Evolutionary conservation across 2,329 filamentous ascomycete species (phyloP).

Genomic region (Penicillium olsonii): DNA sequence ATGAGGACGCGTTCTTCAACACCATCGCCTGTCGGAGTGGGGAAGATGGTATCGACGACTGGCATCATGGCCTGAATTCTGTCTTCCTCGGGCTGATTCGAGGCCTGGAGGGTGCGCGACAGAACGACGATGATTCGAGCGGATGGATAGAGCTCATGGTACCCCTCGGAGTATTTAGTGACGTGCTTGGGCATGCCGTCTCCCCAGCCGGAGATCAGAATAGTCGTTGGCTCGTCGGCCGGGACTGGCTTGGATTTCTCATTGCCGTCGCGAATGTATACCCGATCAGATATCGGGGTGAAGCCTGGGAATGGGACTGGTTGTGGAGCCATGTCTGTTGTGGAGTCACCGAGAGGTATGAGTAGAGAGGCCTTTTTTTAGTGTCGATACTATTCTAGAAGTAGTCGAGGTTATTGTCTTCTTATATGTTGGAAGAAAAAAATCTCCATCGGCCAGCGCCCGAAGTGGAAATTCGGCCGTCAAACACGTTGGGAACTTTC

Average conservation of each 20-base stretch:
- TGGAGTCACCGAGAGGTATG: neutral
- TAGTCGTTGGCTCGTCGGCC: constrained; percentile 27
- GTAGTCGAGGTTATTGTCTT: neutral
- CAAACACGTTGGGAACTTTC: constrained; percentile 1
- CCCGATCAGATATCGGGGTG: constrained; percentile 49
- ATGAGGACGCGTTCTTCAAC: constrained; percentile 45
- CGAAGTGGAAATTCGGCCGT: constrained; percentile 1
- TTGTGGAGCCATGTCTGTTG: constrained; percentile 18
- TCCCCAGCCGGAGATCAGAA: constrained; percentile 60
- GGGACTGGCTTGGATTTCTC: constrained; percentile 28
- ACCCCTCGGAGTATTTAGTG: constrained; percentile 58
- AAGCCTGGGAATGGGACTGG: constrained; percentile 46
- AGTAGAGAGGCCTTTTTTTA: too few relatives aligned
- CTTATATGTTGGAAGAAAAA: neutral
- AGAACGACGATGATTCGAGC: constrained; percentile 56
- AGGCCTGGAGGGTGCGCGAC: constrained; percentile 52
- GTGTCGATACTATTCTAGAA: too few relatives aligned
- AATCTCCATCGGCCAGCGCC: neutral
- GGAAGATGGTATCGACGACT: constrained; percentile 33
- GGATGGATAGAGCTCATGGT: constrained; percentile 53
- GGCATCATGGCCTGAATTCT: constrained; percentile 51
- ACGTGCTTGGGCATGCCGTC: constrained; percentile 58
- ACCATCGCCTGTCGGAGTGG: constrained; percentile 21
- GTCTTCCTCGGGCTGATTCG: constrained; percentile 47
- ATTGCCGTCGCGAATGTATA: constrained; percentile 45